phyloP scores from a whole-genome alignment of 441 rosid genomes.

The Populus hybrid region DNA sequence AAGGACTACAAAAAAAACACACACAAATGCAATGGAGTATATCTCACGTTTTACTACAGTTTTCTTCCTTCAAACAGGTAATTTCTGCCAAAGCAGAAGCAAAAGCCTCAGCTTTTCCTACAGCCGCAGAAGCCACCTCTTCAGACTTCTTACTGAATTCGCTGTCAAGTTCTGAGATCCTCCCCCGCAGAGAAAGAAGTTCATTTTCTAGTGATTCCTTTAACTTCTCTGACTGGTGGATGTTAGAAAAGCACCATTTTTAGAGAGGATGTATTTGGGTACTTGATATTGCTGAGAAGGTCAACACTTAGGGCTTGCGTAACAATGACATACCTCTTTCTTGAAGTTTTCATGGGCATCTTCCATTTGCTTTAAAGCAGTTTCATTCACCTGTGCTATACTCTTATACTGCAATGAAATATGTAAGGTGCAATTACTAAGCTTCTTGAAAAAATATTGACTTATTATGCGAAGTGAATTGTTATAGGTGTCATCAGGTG shows the following conservation, averaged over 20 bases:
- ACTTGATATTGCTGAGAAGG: no score
- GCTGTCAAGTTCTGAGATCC: conserved; percentile 70
- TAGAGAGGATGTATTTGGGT: no score
- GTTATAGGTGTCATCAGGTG: no score
- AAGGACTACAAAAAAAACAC: no score
- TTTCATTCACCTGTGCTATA: conserved; percentile 93
- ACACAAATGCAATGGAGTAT: no score
- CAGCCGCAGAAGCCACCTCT: conserved; percentile 62
- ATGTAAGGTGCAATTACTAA: no score
- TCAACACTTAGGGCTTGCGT: no score
- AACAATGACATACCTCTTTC: conserved; percentile 33
- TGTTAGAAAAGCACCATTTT: no score
- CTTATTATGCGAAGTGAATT: no score
- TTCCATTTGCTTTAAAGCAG: conserved; percentile 94
- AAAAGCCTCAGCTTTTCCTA: conserved; percentile 71
- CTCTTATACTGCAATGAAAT: conserved; percentile 44
- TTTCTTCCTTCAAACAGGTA: conserved; percentile 68
- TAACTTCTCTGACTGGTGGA: conserved; percentile 44
- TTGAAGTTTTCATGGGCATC: conserved; percentile 80
- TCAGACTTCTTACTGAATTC: conserved; percentile 38
- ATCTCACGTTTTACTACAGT: conserved; percentile 36
- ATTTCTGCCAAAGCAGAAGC: conserved; percentile 64
- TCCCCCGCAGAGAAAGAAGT: conserved; percentile 58
- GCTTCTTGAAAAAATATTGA: no score
- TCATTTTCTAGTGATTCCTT: conserved; percentile 75